These are phyloP conservation scores for Syzygium aqueum DNA, from an alignment of 345 rosid genomes.

Conservation along the genomic window DNA sequence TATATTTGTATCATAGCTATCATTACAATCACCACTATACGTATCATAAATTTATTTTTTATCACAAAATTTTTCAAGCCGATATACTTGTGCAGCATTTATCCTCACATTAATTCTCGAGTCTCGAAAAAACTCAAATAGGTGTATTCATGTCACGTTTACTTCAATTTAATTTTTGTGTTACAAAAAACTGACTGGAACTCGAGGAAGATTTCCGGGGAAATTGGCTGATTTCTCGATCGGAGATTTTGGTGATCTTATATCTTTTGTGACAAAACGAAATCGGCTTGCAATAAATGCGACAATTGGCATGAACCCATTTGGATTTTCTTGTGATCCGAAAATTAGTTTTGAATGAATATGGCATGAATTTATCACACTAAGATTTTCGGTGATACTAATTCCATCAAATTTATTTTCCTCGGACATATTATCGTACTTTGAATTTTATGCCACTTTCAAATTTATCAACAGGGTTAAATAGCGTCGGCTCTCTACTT, in stretches of 20 bases:
- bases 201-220: rapidly evolving
- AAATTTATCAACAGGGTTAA: not conserved
- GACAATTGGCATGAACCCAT: too few species aligned
- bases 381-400: not conserved
- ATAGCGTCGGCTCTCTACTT: not conserved
- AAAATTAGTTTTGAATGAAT: not conserved
- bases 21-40: too few species aligned
- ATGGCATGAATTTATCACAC: not conserved
- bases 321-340: not conserved
- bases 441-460: not conserved
- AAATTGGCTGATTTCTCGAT: not conserved
- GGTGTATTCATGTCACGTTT: rapidly evolving
- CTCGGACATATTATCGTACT: not conserved
- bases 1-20: too few species aligned
- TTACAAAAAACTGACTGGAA: too few species aligned
- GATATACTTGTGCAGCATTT: rapidly evolving
- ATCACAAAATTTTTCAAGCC: too few species aligned
- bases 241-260: not conserved
- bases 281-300: too few species aligned
- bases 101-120: not conserved
- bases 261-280: not conserved
- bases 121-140: not conserved
- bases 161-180: not conserved
- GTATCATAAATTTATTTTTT: too few species aligned
- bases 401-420: not conserved